phyloP scores from a whole-genome alignment of 2,329 filamentous ascomycete genomes.

The Sarocladium strictum region DNA sequence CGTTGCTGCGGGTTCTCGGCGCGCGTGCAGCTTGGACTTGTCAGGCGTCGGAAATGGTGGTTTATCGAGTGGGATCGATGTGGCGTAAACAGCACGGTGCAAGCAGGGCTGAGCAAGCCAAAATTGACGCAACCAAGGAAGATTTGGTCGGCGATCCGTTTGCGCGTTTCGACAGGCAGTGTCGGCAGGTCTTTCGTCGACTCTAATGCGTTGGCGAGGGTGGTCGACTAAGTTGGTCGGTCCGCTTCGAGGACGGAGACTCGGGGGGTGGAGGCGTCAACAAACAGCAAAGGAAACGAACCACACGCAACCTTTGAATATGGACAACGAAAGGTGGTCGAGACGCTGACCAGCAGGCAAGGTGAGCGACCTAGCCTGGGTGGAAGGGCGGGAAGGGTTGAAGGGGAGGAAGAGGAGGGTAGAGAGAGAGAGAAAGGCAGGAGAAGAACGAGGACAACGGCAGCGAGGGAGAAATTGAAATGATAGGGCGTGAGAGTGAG shows the following conservation, averaged over 20 bases:
- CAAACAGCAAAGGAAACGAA: constrained; percentile 5
- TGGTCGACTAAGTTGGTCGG: constrained; percentile 6
- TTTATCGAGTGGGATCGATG: neutral
- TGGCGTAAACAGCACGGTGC: neutral
- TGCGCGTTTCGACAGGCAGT: neutral
- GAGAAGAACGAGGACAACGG: constrained; percentile 15
- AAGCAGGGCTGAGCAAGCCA: neutral
- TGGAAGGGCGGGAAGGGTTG: constrained; percentile 13
- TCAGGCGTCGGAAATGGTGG: neutral
- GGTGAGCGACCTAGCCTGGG: constrained; percentile 9
- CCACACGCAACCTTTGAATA: neutral
- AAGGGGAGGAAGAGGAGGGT: constrained; percentile 10
- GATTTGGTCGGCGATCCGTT: neutral
- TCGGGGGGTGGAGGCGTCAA: neutral
- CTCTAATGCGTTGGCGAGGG: constrained; percentile 1
- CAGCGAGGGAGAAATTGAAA: constrained; percentile 4
- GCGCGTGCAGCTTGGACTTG: constrained; percentile 6
- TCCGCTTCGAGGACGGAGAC: constrained; percentile 4
- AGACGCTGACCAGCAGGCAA: constrained; percentile 7
- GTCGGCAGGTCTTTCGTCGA: neutral
- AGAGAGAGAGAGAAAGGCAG: constrained; percentile 11
- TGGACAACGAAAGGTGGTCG: neutral
- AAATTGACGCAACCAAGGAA: neutral
- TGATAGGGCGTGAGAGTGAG: neutral
- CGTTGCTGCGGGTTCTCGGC: constrained; percentile 4